Base-by-base conservation (phyloP, 164 flowering plant species). In the Liriodendron chinense region DNA sequence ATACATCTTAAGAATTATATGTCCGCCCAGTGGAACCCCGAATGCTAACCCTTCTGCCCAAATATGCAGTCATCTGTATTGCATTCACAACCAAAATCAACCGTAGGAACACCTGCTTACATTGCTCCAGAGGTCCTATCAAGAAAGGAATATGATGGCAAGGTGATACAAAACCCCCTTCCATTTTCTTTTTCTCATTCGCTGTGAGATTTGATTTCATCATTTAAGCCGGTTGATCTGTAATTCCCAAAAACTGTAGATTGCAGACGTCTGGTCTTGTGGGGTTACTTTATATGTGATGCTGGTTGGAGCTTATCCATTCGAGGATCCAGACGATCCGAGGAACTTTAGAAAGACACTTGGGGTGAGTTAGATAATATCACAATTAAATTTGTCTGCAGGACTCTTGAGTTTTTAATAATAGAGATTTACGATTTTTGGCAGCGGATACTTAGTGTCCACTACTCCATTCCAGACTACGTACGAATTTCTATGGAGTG, bases 201-300 rank as follows among this genome's bases (percentile, higher is more conserved):
- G 12, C 14, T 43, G 28, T 16, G 28, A 23, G 10, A 18, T 66
- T 48, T 43, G 70, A 12, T 66, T 26, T 14, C 16, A n/a, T 73
- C 5, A 7, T 25, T 24, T 53, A 49, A 22, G 49, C 34, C n/a
- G 3, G 65, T 22, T 28, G 34, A 28, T 74, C 50, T 67, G 64
- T 75, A 53, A 73, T 83, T 69, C 74, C 72, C 12, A 5, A 43
- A 43, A 22, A 28, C 49, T 80, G 56, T 65, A 93, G 97, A 86
- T 85, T 74, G 92, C 98, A 80, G 96, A 93, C 84, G 96, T 91
- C 75, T 93, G 98, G 98, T 93, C 98, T 18, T 93, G 94, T 81
- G 98, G 98, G 57, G 98, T 93, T 65, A 93, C 98, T 25, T 80
- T 93, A 63, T 93, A 89, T 84, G 96, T 91, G 61, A 93, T 93